Conservation (phyloP, 2,329 filamentous ascomycete genomes). For the Sporothrix luriei region DNA sequence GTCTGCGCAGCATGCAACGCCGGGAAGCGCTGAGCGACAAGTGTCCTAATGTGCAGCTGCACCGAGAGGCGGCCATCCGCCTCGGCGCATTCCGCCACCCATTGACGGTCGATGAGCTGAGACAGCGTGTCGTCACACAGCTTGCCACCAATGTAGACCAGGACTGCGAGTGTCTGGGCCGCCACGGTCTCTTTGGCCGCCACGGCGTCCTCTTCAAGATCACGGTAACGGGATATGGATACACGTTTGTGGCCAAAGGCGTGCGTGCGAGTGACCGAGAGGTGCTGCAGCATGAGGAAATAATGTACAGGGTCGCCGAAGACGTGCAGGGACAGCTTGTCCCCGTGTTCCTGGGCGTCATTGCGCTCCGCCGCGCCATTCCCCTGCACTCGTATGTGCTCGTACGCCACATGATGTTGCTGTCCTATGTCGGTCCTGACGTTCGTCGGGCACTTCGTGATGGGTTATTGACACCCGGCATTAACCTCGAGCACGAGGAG, state of each 20-base stretch:
- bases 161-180: conserved; percentile 18
- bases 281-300: conserved; percentile 16
- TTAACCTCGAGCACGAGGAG: neutral
- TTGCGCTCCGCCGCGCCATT: neutral
- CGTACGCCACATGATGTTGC: conserved; percentile 26
- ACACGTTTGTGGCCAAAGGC: conserved; percentile 26
- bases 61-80: neutral
- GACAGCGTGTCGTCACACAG: neutral
- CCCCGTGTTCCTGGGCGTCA: conserved; percentile 23
- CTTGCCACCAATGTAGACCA: neutral
- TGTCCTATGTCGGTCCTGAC: conserved; percentile 16
- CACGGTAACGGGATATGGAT: conserved; percentile 19
- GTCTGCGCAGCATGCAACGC: conserved; percentile 21
- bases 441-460: neutral
- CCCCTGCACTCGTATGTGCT: conserved; percentile 13
- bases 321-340: conserved; percentile 17
- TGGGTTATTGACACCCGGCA: neutral
- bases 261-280: conserved; percentile 8
- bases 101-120: neutral
- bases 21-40: conserved; percentile 9
- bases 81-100: neutral
- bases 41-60: conserved; percentile 30
- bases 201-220: conserved; percentile 26
- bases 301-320: neutral
- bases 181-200: conserved; percentile 13